Evolutionary conservation across 371 early-diverging fungal species (phyloP).

Genomic region (Rhizopus sp.): DNA sequence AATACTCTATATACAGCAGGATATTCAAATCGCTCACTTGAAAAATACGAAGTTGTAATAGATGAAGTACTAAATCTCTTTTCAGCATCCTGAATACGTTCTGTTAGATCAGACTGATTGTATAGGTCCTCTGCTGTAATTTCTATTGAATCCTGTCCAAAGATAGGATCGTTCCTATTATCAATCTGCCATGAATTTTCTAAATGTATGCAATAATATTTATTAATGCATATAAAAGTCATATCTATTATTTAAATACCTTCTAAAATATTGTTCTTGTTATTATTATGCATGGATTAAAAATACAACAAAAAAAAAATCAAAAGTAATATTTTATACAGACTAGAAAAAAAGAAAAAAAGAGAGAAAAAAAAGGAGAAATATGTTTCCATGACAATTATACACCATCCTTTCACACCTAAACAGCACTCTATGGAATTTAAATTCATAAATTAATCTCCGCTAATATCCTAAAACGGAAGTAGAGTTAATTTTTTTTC

Average conservation of each 20-base stretch:
- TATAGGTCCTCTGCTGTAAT: conserved; percentile 17
- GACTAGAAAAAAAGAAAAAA: conserved; percentile 2
- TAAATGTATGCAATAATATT: neutral
- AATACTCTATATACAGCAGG: conserved; percentile 37
- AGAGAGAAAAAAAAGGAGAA: conserved; percentile 4
- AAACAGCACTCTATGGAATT: neutral
- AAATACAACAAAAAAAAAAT: neutral
- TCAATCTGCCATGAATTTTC: neutral
- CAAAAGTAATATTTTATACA: neutral
- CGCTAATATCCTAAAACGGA: neutral
- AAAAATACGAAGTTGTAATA: conserved; percentile 12
- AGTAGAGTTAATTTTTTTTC: conserved; percentile 2
- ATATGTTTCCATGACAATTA: neutral
- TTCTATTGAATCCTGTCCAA: conserved; percentile 13
- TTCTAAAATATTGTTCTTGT: too few species aligned
- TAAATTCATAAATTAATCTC: too few species aligned
- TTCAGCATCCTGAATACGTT: conserved; percentile 18
- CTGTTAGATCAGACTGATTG: conserved; percentile 19
- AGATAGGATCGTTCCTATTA: neutral
- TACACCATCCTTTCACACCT: neutral
- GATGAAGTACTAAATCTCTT: conserved; percentile 25
- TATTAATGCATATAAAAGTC: neutral
- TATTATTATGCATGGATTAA: conserved; percentile 13
- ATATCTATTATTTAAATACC: too few species aligned
- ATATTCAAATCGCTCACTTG: conserved; percentile 24